Evolutionary conservation across 768 basidiomycete species (phyloP).

Genomic region (Lyophyllum shimeji): DNA sequence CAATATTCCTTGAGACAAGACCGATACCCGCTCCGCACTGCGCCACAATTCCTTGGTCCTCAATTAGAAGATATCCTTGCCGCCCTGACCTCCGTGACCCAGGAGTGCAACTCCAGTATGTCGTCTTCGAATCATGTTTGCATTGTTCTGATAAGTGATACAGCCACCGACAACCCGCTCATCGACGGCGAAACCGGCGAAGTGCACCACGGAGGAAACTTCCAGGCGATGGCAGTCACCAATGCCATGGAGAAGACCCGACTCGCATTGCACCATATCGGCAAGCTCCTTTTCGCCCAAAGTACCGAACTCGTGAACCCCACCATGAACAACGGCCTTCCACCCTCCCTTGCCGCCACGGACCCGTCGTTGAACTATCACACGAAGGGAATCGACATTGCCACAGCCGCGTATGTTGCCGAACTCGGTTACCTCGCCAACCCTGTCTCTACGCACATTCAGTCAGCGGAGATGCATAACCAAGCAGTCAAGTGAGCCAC

Average conservation of each 20-base stretch:
- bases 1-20: conserved; percentile 74
- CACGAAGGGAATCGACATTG: conserved; percentile 78
- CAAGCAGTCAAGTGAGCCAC: conserved; percentile 73
- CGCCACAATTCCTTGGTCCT: conserved; percentile 79
- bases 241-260: conserved; percentile 88
- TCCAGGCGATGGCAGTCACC: conserved; percentile 81
- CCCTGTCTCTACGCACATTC: conserved; percentile 78
- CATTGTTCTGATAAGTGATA: conserved; percentile 9
- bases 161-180: conserved; percentile 83
- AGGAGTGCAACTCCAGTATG: conserved; percentile 80
- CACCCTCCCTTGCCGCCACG: conserved; percentile 70
- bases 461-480: conserved; percentile 86
- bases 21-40: conserved; percentile 65
- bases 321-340: conserved; percentile 76
- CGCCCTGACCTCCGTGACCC: conserved; percentile 56
- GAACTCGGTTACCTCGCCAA: conserved; percentile 78
- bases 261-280: conserved; percentile 65
- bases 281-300: conserved; percentile 71
- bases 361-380: conserved; percentile 80
- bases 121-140: conserved; percentile 7
- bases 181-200: conserved; percentile 64
- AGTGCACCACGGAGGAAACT: conserved; percentile 83
- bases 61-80: conserved; percentile 74
- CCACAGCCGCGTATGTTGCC: conserved; percentile 75
- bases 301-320: conserved; percentile 77